These are phyloP conservation scores for Saccharum spontaneum DNA, from an alignment of 176 grass and related monocot genomes.

Conservation along the genomic window DNA sequence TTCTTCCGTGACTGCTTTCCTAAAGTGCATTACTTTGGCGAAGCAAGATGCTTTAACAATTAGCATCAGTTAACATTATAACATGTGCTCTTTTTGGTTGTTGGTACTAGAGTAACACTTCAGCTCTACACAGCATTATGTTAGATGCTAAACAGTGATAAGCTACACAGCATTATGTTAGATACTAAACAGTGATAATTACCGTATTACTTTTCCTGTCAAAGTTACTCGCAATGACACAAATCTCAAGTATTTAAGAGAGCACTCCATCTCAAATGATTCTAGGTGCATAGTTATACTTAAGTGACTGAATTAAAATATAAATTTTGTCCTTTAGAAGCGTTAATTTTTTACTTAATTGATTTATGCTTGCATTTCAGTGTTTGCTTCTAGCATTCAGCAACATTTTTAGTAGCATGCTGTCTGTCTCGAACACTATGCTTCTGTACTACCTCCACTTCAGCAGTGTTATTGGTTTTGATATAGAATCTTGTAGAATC, in stretches of 20 bases:
- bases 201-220: background rate
- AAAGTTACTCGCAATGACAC: background rate
- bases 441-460: background rate
- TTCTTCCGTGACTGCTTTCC: background rate
- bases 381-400: background rate
- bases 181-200: background rate
- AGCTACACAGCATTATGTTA: background rate
- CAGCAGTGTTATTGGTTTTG: background rate
- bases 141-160: background rate
- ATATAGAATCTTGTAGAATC: background rate
- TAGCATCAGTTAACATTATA: background rate
- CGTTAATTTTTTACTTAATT: background rate
- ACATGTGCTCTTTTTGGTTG: background rate
- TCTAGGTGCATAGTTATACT: background rate
- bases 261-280: background rate
- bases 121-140: background rate
- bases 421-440: constrained; percentile 4
- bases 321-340: background rate
- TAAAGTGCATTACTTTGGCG: constrained; percentile 26
- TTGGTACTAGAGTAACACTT: background rate
- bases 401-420: background rate
- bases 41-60: background rate
- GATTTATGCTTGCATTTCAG: constrained; percentile 18
- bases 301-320: background rate
- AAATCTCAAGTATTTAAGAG: background rate